Percentiles rank a stretch among this genome's conserved stretches.
These are phyloP conservation scores for Leishmania guyanensis DNA, from an alignment of 208 protist species.

Conservation along the genomic window DNA sequence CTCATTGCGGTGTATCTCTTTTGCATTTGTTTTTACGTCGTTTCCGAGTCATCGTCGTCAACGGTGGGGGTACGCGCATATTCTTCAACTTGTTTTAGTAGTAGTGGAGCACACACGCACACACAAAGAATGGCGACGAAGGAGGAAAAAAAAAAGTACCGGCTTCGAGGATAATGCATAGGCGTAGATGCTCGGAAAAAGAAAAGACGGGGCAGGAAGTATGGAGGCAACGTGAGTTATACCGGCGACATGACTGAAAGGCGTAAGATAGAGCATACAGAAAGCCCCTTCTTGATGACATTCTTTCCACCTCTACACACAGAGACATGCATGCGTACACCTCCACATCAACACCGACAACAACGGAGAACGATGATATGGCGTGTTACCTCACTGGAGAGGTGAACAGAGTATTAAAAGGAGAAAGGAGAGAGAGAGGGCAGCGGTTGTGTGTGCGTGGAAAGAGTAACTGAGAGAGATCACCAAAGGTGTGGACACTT, in stretches of 20 bases:
- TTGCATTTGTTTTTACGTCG: background rate
- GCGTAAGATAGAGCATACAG: background rate
- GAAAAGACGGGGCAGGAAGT: background rate
- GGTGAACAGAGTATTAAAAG: background rate
- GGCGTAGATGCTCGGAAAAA: background rate
- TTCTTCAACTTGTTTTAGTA: background rate
- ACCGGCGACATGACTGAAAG: background rate
- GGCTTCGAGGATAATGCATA: background rate
- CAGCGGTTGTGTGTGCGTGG: background rate
- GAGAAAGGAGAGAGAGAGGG: background rate
- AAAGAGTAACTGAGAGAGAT: background rate
- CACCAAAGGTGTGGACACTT: background rate
- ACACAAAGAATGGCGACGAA: background rate
- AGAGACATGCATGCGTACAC: background rate
- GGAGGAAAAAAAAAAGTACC: background rate
- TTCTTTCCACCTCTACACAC: background rate
- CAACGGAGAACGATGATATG: background rate
- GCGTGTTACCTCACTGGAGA: background rate
- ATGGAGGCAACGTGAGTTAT: background rate
- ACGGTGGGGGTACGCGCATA: background rate
- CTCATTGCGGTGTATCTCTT: background rate
- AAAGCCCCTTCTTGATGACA: background rate
- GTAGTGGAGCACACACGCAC: background rate
- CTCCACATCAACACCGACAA: background rate
- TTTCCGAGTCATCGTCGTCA: background rate